Evolutionary conservation across 108 stramenopile species (phyloP), one percentile per base, ranked within the genome.

Genomic region (Nitzschia sp.): DNA sequence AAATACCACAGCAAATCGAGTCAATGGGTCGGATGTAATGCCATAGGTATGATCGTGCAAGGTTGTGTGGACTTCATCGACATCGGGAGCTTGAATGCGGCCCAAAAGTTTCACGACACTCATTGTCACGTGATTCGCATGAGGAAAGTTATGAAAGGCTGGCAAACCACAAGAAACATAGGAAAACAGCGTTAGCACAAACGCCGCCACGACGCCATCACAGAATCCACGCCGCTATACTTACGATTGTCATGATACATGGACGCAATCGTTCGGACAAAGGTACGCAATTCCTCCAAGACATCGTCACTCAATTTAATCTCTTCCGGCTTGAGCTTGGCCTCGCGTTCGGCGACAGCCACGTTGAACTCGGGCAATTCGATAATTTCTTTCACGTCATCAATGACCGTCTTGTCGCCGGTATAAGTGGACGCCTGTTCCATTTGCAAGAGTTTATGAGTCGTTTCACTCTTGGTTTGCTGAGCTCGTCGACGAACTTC

Each of bases 21-120:
- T 75, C 64, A 82, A 46, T 13, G 82, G 82, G 38, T 82, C 82
- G 32, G 60, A 55, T 47, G 69, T 72, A 27, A 82, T 82, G 9
- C 78, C 82, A 46, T 74, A 74, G 3, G 73, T 66, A 42, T 66
- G 46, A 19, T 74, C 47, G 19, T 53, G 42, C 5, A 47, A 26
- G 1, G 27, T 49, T 18, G 35, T 55, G 6, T 27, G 9, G 24
- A 46, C 53, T n/a, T 57, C 64, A 27, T 74, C 65, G 48, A 32
- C 23, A 53, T 64, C 58, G 24, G 64, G 48, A 51, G 47, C 48
- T 17, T 26, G 48, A 32, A 74, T 74, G 18, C 73, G 56, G n/a
- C 46, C 42, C 47, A 74, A 38, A 15, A 74, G 58, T 42, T 74
- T 74, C 15, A 46, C 55, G 9, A 64, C 64, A 48, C 64, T 65